phyloP scores from a whole-genome alignment of 495 filamentous ascomycete genomes.

The Hyphodiscus hymeniophilus region DNA sequence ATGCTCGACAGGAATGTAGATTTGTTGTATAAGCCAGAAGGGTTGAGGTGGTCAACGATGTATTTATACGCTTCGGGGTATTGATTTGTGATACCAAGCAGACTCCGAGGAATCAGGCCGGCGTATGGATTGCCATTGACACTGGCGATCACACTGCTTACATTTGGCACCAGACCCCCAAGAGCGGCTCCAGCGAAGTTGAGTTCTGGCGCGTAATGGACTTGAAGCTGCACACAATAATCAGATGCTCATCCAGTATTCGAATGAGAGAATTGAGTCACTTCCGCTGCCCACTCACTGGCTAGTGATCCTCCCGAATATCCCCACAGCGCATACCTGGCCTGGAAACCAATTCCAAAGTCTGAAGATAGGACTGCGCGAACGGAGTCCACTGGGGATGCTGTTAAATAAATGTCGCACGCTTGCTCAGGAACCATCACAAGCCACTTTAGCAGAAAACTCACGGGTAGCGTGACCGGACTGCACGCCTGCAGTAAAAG shows the following conservation, averaged over 20 bases:
- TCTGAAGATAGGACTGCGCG: constrained; percentile 31
- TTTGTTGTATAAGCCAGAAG: constrained; percentile 20
- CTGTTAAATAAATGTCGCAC: too few relatives aligned
- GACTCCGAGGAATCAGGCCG: not conserved
- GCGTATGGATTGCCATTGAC: not conserved
- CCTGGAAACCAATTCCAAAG: constrained; percentile 9
- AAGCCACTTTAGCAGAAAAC: too few relatives aligned
- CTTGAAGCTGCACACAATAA: constrained; percentile 32
- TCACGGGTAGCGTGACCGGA: constrained; percentile 31
- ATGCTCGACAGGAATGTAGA: constrained; percentile 25
- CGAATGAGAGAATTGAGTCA: not conserved
- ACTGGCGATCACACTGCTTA: constrained; percentile 6
- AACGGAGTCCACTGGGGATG: constrained; percentile 32
- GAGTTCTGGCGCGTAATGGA: constrained; percentile 45
- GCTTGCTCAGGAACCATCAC: too few relatives aligned
- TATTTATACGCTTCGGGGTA: constrained; percentile 1
- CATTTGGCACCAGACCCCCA: constrained; percentile 35
- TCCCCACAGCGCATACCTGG: constrained; percentile 38
- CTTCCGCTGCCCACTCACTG: constrained; percentile 38
- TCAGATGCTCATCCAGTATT: not conserved
- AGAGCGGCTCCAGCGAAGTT: constrained; percentile 39
- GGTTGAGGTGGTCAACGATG: not conserved
- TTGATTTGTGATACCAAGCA: constrained; percentile 3
- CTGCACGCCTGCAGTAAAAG: constrained; percentile 33
- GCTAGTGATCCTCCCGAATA: constrained; percentile 52